Base-by-base conservation (phyloP, 2,329 filamentous ascomycete genomes). In the Nothopassalora personata region DNA sequence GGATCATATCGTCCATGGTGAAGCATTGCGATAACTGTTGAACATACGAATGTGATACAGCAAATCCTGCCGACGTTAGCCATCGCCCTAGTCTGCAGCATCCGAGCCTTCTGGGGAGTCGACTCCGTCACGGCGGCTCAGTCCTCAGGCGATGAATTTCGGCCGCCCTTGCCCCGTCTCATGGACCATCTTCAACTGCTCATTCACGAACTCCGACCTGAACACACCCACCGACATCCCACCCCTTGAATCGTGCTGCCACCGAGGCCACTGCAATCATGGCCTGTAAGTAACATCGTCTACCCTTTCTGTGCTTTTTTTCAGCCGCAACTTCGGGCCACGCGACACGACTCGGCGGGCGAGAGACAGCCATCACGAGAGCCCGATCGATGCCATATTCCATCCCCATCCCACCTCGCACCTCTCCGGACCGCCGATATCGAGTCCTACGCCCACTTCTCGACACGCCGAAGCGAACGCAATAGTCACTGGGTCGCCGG, bases 261-360 rank as follows among this genome's bases (percentile, higher is more conserved):
- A 52, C 63, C 65, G 67, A 64, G 64, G 64, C 64, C 66, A 62
- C 30, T 51, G 76, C 74, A 75, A 76, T 72, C 76, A 84, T 85
- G 82, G 81, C 83, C 77, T 80, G 83, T 84, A 75, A 82, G 81
- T 83, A 68, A 67, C 64, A 67, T 69, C 48, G 68, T 70, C 74
- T 67, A 69, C 69, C 65, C 67, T 69, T 64, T 67, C 60, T 66
- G 60, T 61, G 45, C 63, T 68, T 69, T 65, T 65, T 43, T 61
- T 64, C 54, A 19, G 36, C 49, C 34, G 19, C 56, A 58, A 48
- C 52, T 53, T 18, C 47, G 19, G 34, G 56, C 56, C 56, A 57
- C 60, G 57, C 56, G 36, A 55, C 54, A 61, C 60, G 50, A 59
- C 18, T 59, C 54, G 60, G 57, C 61, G 53, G 61, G 60, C 63